Conservation (phyloP, 140 eudicot genomes). For the Bidens hawaiensis region DNA sequence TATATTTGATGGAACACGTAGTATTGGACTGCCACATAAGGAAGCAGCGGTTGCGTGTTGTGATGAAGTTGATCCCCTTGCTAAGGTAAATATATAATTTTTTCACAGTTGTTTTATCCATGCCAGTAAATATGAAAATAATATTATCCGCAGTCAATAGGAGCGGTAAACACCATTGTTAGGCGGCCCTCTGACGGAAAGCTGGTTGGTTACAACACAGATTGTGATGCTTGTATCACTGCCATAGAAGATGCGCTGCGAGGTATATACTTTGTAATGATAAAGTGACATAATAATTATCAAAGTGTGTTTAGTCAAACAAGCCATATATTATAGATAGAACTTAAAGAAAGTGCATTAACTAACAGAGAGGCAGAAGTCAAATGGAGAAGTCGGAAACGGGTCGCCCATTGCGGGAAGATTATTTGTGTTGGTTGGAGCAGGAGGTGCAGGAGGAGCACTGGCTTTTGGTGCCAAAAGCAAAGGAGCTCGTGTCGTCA, state of each 20-base stretch:
- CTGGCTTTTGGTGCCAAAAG: too few species aligned
- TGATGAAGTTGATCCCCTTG: constrained; percentile 78
- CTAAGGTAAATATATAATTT: constrained; percentile 37
- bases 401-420: constrained; percentile 64
- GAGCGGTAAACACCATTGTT: too few species aligned
- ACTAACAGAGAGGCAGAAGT: constrained; percentile 37
- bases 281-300: too few species aligned
- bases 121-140: not conserved
- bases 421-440: constrained; percentile 56
- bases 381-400: constrained; percentile 37
- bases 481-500: constrained; percentile 78
- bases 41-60: constrained; percentile 63
- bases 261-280: constrained; percentile 31
- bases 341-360: not conserved
- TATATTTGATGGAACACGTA: constrained; percentile 32
- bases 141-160: too few species aligned
- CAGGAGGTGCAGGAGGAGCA: too few species aligned
- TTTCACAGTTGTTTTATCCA: not conserved
- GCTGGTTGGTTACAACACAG: too few species aligned
- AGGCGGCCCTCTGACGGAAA: too few species aligned
- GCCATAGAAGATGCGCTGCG: constrained; percentile 67
- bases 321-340: too few species aligned
- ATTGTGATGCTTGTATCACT: constrained; percentile 59
- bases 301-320: not conserved
- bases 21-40: too few species aligned